These are phyloP conservation scores for Haberlea rhodopensis DNA, from an alignment of 257 asterid genomes.

Conservation along the genomic window DNA sequence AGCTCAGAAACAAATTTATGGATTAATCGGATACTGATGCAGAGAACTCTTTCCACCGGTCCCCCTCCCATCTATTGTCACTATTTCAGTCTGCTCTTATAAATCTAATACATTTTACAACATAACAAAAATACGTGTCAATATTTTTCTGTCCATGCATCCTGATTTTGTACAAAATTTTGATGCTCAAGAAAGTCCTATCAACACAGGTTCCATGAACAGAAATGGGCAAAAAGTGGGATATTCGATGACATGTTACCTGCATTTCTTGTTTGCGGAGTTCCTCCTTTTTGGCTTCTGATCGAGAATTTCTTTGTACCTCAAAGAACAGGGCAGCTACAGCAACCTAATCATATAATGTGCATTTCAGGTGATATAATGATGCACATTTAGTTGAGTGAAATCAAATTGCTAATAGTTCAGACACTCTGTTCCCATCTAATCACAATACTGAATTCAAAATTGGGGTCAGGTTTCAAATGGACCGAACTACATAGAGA, in stretches of 20 bases:
- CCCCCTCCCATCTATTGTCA: neutral
- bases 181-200: neutral
- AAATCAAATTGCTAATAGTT: neutral
- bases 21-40: neutral
- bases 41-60: neutral
- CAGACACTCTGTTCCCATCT: neutral
- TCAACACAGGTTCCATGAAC: neutral
- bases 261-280: conserved; percentile 56
- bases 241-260: conserved; percentile 37
- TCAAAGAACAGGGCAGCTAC: conserved; percentile 68
- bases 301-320: conserved; percentile 75
- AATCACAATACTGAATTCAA: neutral
- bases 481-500: neutral
- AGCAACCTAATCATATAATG: conserved; percentile 50
- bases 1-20: neutral
- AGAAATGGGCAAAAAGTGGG: neutral
- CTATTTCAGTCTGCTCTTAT: no score
- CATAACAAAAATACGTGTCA: neutral
- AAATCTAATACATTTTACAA: no score
- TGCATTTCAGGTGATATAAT: neutral
- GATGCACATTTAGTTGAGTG: neutral
- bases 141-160: neutral
- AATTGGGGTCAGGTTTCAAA: neutral
- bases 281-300: conserved; percentile 92
- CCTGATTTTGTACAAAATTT: neutral